Evolutionary conservation across 2,329 filamentous ascomycete genomes (phyloP).

Genomic region (Colletotrichum musae): DNA sequence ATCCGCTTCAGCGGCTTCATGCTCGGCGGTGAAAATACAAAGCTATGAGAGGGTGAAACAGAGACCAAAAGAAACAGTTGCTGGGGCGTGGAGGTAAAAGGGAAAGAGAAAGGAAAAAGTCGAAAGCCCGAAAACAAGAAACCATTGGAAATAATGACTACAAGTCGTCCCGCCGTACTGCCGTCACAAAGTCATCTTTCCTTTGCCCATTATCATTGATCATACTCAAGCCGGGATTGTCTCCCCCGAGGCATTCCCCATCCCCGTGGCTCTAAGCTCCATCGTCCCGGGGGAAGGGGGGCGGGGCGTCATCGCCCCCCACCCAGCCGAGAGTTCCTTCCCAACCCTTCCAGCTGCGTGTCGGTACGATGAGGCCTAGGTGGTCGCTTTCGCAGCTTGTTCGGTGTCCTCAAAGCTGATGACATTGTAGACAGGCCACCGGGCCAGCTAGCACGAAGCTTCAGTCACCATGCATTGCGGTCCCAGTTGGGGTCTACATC

Average conservation of each 20-base stretch:
- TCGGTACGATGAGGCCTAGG: conserved; percentile 32
- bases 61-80: not conserved
- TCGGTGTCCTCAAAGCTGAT: conserved; percentile 29
- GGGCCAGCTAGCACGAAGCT: conserved; percentile 39
- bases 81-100: not conserved
- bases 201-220: not conserved
- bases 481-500: conserved; percentile 87
- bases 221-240: not conserved
- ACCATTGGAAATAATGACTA: not conserved
- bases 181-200: not conserved
- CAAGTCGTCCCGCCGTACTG: not conserved
- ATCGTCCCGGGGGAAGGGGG: too few relatives aligned
- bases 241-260: not conserved
- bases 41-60: not conserved
- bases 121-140: not conserved
- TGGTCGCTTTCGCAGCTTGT: conserved; percentile 39
- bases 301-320: conserved; percentile 5
- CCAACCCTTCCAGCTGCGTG: conserved; percentile 35
- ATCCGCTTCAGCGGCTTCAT: conserved; percentile 20
- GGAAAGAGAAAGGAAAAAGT: not conserved
- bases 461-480: conserved; percentile 84
- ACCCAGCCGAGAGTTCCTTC: conserved; percentile 5
- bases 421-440: conserved; percentile 18
- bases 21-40: conserved; percentile 23
- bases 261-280: not conserved